Base-by-base conservation (phyloP, 2,329 filamentous ascomycete genomes). In the Colletotrichum chrysophilum region DNA sequence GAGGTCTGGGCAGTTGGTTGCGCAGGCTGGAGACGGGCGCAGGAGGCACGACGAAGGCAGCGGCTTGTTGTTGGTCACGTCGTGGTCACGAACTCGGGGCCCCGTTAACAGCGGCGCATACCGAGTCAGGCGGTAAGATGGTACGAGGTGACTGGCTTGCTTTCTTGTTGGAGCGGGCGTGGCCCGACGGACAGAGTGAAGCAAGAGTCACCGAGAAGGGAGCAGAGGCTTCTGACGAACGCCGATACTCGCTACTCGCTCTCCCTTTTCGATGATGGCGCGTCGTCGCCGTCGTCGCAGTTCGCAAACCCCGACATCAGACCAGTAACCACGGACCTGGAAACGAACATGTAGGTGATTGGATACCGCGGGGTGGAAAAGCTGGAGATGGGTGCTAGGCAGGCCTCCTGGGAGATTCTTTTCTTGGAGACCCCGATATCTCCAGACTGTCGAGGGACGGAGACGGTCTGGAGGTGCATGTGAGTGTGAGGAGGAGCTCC, bases 291-390 rank as follows among this genome's bases (percentile, higher is more conserved):
- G 36, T 38, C 16, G 36, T n/a, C 38, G 16, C 38, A 43, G 5
- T 43, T 62, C 18, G 62, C 28, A 72, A 62, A 61, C 28, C 32
- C 70, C 73, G 70, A 48, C 34, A 73, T 73, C 73, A 68, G 70
- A 73, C 70, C 30, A 73, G 56, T 28, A 73, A 68, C 61, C 64
- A 34, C 64, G 43, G 62, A 65, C 73, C 58, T 65, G 56, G 64
- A 16, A 21, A 26, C 55, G 55, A n/a, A 62, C 14, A n/a, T 24
- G 21, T 28, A 24, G 7, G 7, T 58, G 56, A 60, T 73, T 75
- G 38, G 70, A 48, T 65, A 64, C 56, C 73, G 60, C 60, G 60
- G 34, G 73, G n/a, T 52, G 26, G 30, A 56, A 16, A 75, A 52
- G 55, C 69, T 75, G 56, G 68, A 72, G 72, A 62, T 56, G 62